Evolutionary conservation across 2,329 filamentous ascomycete species (phyloP).

Genomic region (Chrysoporthe cubensis): DNA sequence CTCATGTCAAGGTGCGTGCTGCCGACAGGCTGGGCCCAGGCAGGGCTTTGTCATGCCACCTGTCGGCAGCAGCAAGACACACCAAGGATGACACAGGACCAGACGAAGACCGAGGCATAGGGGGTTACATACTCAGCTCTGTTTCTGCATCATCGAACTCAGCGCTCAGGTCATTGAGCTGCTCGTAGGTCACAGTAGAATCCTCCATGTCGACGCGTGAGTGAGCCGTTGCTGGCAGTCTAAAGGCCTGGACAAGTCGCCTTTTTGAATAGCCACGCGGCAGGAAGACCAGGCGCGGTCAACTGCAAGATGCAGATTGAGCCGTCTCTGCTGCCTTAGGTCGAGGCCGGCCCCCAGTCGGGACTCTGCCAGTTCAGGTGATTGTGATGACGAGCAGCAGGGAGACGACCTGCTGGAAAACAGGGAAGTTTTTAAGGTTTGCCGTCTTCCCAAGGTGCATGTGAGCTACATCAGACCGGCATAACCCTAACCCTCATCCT

Average conservation of each 20-base stretch:
- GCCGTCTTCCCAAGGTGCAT: too few relatives aligned
- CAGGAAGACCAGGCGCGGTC: not conserved
- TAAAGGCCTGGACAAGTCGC: constrained; percentile 2
- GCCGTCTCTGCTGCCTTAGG: constrained; percentile 8
- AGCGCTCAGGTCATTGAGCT: constrained; percentile 78
- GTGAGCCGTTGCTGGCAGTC: constrained; percentile 30
- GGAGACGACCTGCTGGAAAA: not conserved
- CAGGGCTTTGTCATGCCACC: not conserved
- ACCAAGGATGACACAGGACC: not conserved
- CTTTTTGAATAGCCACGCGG: not conserved
- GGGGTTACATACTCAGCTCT: constrained; percentile 70
- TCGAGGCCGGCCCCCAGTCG: not conserved
- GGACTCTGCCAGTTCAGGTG: not conserved
- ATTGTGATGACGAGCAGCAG: not conserved
- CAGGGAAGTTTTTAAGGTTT: not conserved
- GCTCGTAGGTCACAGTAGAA: constrained; percentile 67
- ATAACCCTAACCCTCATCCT: not conserved
- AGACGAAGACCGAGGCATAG: not conserved
- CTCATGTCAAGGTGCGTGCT: too few relatives aligned
- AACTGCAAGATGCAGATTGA: not conserved
- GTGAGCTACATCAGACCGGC: too few relatives aligned
- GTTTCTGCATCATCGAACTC: constrained; percentile 84
- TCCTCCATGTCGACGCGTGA: constrained; percentile 37
- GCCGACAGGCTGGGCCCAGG: not conserved
- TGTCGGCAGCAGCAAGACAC: not conserved